Evolutionary conservation across 106 monocot genomes (phyloP), one percentile per base, ranked within the genome.

Genomic region (Acanthochlamys bracteata): DNA sequence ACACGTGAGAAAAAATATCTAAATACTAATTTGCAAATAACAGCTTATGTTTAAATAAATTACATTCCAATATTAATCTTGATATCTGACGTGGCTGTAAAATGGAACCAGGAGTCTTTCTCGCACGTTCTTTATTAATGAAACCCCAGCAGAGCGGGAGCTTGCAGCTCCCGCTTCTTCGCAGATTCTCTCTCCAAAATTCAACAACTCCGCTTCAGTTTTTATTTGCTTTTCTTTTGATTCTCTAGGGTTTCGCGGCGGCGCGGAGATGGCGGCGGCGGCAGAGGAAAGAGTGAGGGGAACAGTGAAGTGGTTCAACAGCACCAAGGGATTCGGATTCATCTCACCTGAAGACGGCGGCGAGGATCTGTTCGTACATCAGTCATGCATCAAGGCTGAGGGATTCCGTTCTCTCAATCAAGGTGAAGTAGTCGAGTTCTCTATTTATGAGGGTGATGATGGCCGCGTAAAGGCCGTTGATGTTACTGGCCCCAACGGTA

Each of bases 281-380:
- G 69, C 41, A 58, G 39, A 19, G 65, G 75, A 52, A n/a, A 23
- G 67, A 11, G 40, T 39, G 11, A 71, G 60, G 53, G 85, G 85
- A 55, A 85, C 78, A 21, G 85, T 85, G 61, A 78, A 81, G 71
- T 85, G 85, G 85, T 85, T 85, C 81, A 77, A 77, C 65, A 74
- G 58, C 17, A 61, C 71, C 45, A 85, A 78, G 69, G 81, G 85
- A 1, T 85, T 81, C 54, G 85, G 85, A 11, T 85, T 85, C 72
- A 85, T 85, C 65, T 67, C 78, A 20, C 85, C 81, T 6, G 78
- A 78, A 9, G 85, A 78, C 55, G 85, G 85, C 23, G 61, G 74
- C 10, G 84, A 85, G 63, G 80, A 80, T 27, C 77, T 85, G 43
- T 85, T 80, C 71, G 84, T 85, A 1, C 85, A 85, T 64, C 75